Conservation (phyloP, 208 protist species). For the Blechomonas ayalai region DNA sequence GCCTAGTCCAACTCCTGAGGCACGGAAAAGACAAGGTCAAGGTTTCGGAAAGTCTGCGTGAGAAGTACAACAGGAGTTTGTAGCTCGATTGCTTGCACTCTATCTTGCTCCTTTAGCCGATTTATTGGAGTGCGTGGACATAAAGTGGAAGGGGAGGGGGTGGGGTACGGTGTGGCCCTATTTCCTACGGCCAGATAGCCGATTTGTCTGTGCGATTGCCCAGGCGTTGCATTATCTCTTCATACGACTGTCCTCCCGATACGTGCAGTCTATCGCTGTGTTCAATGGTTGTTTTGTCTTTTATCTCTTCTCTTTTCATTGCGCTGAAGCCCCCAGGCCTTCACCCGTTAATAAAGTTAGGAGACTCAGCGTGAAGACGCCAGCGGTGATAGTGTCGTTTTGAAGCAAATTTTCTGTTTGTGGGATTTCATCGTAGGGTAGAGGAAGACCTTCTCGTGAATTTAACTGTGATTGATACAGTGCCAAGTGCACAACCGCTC, state of each 20-base stretch:
- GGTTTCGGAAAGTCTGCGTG: constrained; percentile 31
- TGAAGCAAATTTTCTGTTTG: neutral
- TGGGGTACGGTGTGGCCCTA: too few species aligned
- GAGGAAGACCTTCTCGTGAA: neutral
- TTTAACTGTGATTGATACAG: neutral
- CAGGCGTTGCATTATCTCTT: too few species aligned
- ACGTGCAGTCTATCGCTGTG: constrained; percentile 2
- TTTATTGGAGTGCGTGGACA: too few species aligned
- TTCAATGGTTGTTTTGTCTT: neutral
- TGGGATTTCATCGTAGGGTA: neutral
- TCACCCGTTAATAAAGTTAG: too few species aligned
- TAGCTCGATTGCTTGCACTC: constrained; percentile 11
- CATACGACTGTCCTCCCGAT: too few species aligned
- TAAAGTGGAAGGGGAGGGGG: too few species aligned
- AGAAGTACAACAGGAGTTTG: constrained; percentile 47
- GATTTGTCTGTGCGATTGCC: too few species aligned
- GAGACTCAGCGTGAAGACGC: too few species aligned
- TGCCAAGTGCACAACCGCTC: neutral
- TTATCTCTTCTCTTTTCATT: constrained; percentile 2
- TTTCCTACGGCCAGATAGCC: too few species aligned
- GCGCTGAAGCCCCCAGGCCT: too few species aligned
- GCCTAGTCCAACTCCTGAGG: constrained; percentile 61
- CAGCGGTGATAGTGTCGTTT: neutral
- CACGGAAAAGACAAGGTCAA: constrained; percentile 46
- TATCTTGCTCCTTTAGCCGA: neutral